Evolutionary conservation across 805 yeast genomes (phyloP), one percentile per base, ranked within the genome.

Genomic region (Wickerhamiella lipophila): DNA sequence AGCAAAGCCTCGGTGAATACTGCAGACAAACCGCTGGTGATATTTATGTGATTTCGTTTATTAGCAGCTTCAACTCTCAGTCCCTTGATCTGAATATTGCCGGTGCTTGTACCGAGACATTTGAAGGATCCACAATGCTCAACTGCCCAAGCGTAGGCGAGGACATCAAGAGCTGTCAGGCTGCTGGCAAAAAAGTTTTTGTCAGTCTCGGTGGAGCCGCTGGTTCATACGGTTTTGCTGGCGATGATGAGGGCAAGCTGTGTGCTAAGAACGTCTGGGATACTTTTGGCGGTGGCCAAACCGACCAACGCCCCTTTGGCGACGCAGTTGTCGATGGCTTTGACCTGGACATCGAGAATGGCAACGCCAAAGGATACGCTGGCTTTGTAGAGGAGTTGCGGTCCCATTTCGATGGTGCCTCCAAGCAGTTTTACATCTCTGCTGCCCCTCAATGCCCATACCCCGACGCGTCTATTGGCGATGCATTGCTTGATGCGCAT

Each of bases 361-460:
- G 70, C 52, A 64, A 70, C 50, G 70, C 73, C 46, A 67, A 69
- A 1, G 95, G 95, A n/a, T 82, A 80, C 59, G 74, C 77, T 32
- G 75, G 80, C 13, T 63, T 81, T 47, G 83, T 77, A 12, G 68
- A 64, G 38, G 69, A 72, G 56, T 58, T 79, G 53, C 68, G 76
- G 55, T 50, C 52, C 3, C 62, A 62, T 46, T 72, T 64, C 50
- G 65, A 69, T 36, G 69, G 66, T 25, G 67, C 78, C 29, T 70
- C 81, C 42, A 82, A 79, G 64, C 57, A 65, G 25, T 83, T 79
- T 68, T 83, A 80, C 62, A 68, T 86, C 41, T 78, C 94, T 47
- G 95, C 95, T 55, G 89, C 96, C 53, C 96, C 96, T 18, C 95
- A 86, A 68, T 88, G 96, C 68, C 81, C 78, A 22, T 82, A 79